Evolutionary conservation across 2,329 filamentous ascomycete genomes (phyloP), one percentile per base, ranked within the genome.

Genomic region (Coniella vitis): DNA sequence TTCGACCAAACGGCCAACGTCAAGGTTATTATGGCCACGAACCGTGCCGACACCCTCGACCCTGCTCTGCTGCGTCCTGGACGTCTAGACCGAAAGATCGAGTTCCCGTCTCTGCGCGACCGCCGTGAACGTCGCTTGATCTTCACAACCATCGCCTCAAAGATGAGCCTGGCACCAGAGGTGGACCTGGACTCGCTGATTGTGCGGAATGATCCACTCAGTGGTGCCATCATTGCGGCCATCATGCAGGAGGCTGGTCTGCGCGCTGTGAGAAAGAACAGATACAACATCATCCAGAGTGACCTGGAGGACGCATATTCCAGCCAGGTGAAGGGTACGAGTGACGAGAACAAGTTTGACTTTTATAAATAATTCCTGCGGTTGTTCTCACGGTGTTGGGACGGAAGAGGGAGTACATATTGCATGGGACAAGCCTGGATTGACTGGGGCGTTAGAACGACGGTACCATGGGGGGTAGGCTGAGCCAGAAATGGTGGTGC

Each of bases 11-110:
- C 90, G 0, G 87, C 89, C 66, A 98, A 98, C 69, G 93, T 98
- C 70, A 98, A 98, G 75, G 93, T 98, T 66, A 98, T 98, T 73
- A 98, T 98, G 93, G 93, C 93, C 58, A 98, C 93, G 58, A 98
- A 98, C 75, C 86, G 93, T 66, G 91, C 93, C 57, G 93, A 97
- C 68, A 98, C 93, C 7, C 79, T 98, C 56, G 93, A 98, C 65
- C 93, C 93, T 14, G 93, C 93, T 37, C 78, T 98, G 54, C 81
- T 98, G 54, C 89, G 93, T 61, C 93, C 93, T 29, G 93, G 93
- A 58, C 90, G 93, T 74, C 78, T 98, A 51, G 93, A 98, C 70
- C 81, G 93, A 64, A 98, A 98, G 78, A 98, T 98, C 57, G 93
- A 98, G 69, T 98, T 98, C 69, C 93, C 93, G n/a, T 90, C 81